A percentile compares a stretch with the other conserved stretches of the same genome.
Conservation (phyloP, 176 grass and related monocot genomes). For the Avena eriantha region DNA sequence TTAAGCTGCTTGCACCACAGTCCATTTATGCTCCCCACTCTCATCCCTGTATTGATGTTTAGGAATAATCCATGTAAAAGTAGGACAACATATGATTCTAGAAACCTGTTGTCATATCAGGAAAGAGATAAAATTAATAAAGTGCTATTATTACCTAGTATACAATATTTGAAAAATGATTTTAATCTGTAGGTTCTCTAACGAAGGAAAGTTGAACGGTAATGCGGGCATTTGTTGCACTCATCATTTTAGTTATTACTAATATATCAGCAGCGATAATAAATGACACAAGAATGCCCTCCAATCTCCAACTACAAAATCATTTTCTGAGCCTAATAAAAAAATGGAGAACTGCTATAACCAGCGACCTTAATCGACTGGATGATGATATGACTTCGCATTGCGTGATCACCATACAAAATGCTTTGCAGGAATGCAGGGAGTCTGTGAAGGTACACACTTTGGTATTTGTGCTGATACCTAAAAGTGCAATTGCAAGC, state of each 20-base stretch:
- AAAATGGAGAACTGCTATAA: not conserved
- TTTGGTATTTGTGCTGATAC: not conserved
- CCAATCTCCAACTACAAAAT: not conserved
- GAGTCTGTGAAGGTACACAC: not conserved
- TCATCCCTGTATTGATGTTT: slow-evolving; percentile 71
- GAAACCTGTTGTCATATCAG: slow-evolving; percentile 38
- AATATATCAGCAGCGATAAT: slow-evolving; percentile 2
- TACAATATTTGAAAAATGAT: not conserved
- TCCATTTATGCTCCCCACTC: slow-evolving; percentile 78
- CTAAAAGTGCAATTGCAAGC: slow-evolving; percentile 7
- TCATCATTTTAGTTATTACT: slow-evolving; percentile 18
- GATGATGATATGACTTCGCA: not conserved
- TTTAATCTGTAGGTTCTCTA: not conserved
- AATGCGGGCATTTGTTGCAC: not conserved
- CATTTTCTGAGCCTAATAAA: not conserved
- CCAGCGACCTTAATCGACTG: not conserved
- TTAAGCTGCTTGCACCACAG: slow-evolving; percentile 83
- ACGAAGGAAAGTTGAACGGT: not conserved
- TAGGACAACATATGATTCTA: slow-evolving; percentile 1
- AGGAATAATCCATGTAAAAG: slow-evolving; percentile 42
- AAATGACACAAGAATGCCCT: not conserved
- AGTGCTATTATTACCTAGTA: slow-evolving; percentile 4
- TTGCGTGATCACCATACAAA: not conserved
- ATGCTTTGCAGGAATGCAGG: not conserved
- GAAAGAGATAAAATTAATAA: slow-evolving; percentile 13